Conservation (phyloP, 495 filamentous ascomycete genomes). For the Talaromyces thailandensis region DNA sequence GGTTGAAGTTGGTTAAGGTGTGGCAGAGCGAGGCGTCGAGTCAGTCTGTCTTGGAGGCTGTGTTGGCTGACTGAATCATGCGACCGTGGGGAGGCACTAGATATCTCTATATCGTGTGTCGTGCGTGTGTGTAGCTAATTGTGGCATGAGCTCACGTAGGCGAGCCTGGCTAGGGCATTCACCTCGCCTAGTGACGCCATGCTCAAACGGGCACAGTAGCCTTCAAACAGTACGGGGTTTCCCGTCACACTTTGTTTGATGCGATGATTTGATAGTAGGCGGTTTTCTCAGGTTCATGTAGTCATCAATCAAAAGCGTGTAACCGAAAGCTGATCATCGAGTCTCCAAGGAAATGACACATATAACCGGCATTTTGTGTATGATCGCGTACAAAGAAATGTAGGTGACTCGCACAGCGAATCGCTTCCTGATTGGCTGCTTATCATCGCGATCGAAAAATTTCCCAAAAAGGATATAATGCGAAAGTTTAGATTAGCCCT, state of each 20-base stretch:
- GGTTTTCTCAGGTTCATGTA: background rate
- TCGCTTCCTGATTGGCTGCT: background rate
- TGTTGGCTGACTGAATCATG: background rate
- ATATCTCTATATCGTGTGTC: background rate
- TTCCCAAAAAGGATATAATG: background rate
- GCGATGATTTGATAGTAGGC: background rate
- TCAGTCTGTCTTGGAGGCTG: conserved; percentile 8
- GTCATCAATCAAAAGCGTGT: background rate
- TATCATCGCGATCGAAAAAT: background rate
- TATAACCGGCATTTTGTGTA: background rate
- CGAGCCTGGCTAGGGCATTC: background rate
- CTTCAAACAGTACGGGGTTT: background rate
- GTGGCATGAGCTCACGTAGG: background rate
- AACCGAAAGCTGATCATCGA: background rate
- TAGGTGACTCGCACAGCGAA: background rate
- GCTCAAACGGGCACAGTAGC: background rate
- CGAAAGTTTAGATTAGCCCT: background rate
- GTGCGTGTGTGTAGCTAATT: background rate
- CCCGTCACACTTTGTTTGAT: background rate
- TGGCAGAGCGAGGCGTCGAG: conserved; percentile 9
- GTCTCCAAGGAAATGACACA: background rate
- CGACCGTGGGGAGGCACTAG: background rate
- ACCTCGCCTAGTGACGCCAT: background rate
- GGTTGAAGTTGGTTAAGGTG: conserved; percentile 8
- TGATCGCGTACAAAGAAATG: background rate